These are phyloP conservation scores for Xerocomus minutiporus DNA, from an alignment of 1,284 basidiomycete species.

Conservation along the genomic window DNA sequence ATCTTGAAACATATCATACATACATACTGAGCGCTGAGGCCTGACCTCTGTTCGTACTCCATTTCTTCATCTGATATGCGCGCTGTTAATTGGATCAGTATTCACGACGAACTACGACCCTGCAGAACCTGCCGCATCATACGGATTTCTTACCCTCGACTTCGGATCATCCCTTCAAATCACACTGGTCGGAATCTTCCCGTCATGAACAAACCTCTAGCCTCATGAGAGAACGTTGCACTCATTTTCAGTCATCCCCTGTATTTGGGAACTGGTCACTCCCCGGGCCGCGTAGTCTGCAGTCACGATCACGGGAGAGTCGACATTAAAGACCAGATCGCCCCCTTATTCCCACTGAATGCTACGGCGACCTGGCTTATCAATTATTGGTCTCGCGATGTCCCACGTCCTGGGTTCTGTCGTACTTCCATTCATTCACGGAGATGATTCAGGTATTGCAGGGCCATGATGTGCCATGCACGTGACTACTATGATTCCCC, in stretches of 20 bases:
- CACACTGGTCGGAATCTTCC: neutral
- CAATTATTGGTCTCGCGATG: neutral
- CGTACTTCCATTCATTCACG: constrained; percentile 11
- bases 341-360: constrained; percentile 20
- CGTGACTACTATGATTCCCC: neutral
- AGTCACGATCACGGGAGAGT: constrained; percentile 11
- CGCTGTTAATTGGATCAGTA: neutral
- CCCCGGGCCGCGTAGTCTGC: constrained; percentile 3
- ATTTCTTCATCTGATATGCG: constrained; percentile 19
- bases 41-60: constrained; percentile 8
- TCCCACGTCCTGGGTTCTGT: constrained; percentile 1
- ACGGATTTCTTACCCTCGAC: neutral
- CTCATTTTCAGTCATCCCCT: neutral
- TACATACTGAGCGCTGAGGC: constrained; percentile 6
- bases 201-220: neutral
- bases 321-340: constrained; percentile 11
- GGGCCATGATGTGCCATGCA: neutral
- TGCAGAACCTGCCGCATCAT: constrained; percentile 2
- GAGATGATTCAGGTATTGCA: constrained; percentile 20
- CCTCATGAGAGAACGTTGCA: neutral
- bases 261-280: neutral
- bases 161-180: neutral
- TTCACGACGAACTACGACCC: constrained; percentile 8
- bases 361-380: constrained; percentile 3
- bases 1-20: neutral